phyloP scores from a whole-genome alignment of 2,329 filamentous ascomycete genomes.

The Ceratocystis papillata region DNA sequence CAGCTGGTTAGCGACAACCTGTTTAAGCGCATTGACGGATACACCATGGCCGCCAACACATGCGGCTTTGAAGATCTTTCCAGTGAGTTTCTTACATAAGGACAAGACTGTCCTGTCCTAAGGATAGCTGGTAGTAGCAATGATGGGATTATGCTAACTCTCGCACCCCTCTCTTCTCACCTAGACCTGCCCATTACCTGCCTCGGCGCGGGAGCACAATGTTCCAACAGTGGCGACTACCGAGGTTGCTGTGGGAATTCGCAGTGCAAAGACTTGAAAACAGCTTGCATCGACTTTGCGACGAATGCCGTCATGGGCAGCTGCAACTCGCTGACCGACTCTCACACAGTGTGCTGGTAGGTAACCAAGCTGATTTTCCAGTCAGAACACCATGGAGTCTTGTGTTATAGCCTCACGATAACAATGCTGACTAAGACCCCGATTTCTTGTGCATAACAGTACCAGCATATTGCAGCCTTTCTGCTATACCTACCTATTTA shows the following conservation, averaged over 20 bases:
- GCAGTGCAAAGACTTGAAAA: slow-evolving; percentile 30
- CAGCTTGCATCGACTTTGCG: slow-evolving; percentile 30
- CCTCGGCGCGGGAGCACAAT: slow-evolving; percentile 29
- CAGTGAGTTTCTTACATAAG: slow-evolving; percentile 28
- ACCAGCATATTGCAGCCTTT: slow-evolving; percentile 21
- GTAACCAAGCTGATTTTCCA: not conserved
- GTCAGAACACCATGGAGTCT: too few relatives aligned
- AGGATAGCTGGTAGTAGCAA: not conserved
- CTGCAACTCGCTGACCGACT: slow-evolving; percentile 29
- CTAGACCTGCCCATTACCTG: slow-evolving; percentile 16
- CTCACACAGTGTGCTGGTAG: slow-evolving; percentile 33
- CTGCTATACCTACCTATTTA: slow-evolving; percentile 31
- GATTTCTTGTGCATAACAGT: slow-evolving; percentile 21
- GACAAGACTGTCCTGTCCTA: not conserved
- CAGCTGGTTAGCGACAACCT: slow-evolving; percentile 30
- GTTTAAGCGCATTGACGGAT: slow-evolving; percentile 29
- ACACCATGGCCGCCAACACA: slow-evolving; percentile 28
- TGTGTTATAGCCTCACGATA: too few relatives aligned
- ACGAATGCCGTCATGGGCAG: slow-evolving; percentile 26
- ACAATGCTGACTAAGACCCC: slow-evolving; percentile 19
- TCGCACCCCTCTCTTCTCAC: not conserved
- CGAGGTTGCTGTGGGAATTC: slow-evolving; percentile 31
- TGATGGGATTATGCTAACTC: not conserved
- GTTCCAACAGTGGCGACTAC: slow-evolving; percentile 27
- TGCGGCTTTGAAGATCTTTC: slow-evolving; percentile 30